Base-by-base conservation (phyloP, 1,284 basidiomycete genomes). In the Ceratobasidium sp. region DNA sequence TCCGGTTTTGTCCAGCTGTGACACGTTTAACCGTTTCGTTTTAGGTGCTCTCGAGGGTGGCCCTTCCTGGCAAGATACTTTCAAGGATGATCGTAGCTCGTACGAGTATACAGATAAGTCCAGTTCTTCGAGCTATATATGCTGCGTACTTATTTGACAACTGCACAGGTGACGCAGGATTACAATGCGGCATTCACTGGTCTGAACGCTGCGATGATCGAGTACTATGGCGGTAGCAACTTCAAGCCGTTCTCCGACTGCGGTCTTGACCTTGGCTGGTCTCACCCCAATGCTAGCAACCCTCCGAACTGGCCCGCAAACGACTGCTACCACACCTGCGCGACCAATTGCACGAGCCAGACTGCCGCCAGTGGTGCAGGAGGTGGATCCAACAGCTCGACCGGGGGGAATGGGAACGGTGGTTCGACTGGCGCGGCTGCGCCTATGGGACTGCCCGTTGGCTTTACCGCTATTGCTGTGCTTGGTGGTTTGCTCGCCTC, bases 181-280 rank as follows among this genome's bases (percentile, higher is more conserved):
- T 78, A 78, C 62, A 78, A 78, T 19, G 74, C 77, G 15, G 77
- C 77, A n/a, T 78, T 78, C 75, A 78, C 77, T 8, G 77, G 77
- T n/a, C 56, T 78, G 22, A 78, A 78, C 61, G 77, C 77, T 34
- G 77, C 74, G 37, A 64, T 77, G 77, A 44, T 68, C 75, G 46
- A 78, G 65, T 67, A 74, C 75, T 62, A 74, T 62, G 13, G n/a
- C n/a, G 40, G 51, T 9, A 65, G 49, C 57, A 71, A 67, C 44
- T 78, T 78, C 68, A 78, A 78, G 67, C 13, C 77, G 17, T 78
- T 78, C 61, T 76, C 74, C 25, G 77, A 78, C 65, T 78, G 77
- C 43, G 77, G 77, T 13, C 77, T 78, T 57, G 67, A 78, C 32
- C 77, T 78, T 37, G 77, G 77, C 37, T 78, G 77, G 77, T 66